Evolutionary conservation across 2,329 filamentous ascomycete genomes (phyloP).

Genomic region (Stenocarpella maydis): DNA sequence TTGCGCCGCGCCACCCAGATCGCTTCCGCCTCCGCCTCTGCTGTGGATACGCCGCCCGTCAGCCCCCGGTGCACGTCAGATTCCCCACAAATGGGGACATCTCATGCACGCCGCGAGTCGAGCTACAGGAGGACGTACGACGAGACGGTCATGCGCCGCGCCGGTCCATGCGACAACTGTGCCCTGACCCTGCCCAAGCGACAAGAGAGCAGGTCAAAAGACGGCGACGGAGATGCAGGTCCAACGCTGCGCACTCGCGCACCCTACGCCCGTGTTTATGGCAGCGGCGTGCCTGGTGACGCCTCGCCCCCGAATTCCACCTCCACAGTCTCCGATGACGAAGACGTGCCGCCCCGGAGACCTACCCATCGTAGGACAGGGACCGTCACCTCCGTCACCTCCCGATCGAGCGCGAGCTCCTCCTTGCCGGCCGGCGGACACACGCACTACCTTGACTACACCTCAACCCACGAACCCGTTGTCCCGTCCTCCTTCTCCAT

Average conservation of each 20-base stretch:
- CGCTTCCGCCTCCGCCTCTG: constrained; percentile 48
- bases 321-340: constrained; percentile 59
- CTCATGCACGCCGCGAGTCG: constrained; percentile 58
- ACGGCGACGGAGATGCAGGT: constrained; percentile 48
- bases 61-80: constrained; percentile 54
- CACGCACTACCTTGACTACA: constrained; percentile 73
- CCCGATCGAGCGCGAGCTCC: constrained; percentile 63
- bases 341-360: constrained; percentile 51
- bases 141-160: constrained; percentile 69
- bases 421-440: constrained; percentile 58
- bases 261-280: constrained; percentile 66
- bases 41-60: constrained; percentile 65
- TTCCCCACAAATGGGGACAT: constrained; percentile 38
- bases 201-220: constrained; percentile 42
- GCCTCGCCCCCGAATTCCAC: constrained; percentile 61
- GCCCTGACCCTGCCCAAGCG: constrained; percentile 69
- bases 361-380: constrained; percentile 50
- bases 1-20: constrained; percentile 48
- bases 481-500: constrained; percentile 71
- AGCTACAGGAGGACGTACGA: constrained; percentile 71
- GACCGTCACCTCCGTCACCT: constrained; percentile 55
- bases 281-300: constrained; percentile 49
- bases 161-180: constrained; percentile 73
- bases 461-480: constrained; percentile 72
- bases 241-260: constrained; percentile 69